These are phyloP conservation scores for Spencermartinsiella europaea DNA, from an alignment of 805 yeast genomes.

Conservation along the genomic window DNA sequence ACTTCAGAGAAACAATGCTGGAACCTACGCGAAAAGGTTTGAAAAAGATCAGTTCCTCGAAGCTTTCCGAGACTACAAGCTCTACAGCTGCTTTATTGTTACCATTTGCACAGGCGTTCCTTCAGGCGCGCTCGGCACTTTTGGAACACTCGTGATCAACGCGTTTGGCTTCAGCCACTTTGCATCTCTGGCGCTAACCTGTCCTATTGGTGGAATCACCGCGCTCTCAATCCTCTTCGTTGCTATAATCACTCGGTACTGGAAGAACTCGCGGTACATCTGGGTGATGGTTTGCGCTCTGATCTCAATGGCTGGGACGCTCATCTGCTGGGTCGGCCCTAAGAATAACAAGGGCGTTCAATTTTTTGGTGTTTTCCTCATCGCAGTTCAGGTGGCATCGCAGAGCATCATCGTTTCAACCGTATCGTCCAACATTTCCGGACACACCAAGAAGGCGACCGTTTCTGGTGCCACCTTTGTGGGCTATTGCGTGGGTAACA, in stretches of 20 bases:
- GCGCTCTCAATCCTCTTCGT: constrained; percentile 4
- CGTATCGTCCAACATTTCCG: constrained; percentile 44
- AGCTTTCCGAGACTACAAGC: constrained; percentile 42
- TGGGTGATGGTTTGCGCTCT: not conserved
- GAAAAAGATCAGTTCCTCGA: constrained; percentile 50
- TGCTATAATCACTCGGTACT: constrained; percentile 4
- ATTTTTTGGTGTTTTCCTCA: constrained; percentile 11
- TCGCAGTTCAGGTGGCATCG: constrained; percentile 14
- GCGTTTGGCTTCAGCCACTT: constrained; percentile 32
- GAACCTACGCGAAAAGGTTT: constrained; percentile 41
- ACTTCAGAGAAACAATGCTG: constrained; percentile 36
- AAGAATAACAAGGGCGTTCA: constrained; percentile 2
- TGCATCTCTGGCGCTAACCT: constrained; percentile 41
- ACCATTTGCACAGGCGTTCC: constrained; percentile 32
- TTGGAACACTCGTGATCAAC: constrained; percentile 39
- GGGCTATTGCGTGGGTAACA: constrained; percentile 58
- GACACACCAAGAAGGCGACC: constrained; percentile 49
- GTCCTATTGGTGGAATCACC: constrained; percentile 39
- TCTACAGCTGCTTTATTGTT: constrained; percentile 34
- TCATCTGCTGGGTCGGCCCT: constrained; percentile 10
- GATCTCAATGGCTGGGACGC: constrained; percentile 10
- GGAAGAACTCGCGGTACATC: constrained; percentile 3
- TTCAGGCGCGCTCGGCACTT: constrained; percentile 38
- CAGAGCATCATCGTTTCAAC: constrained; percentile 29
- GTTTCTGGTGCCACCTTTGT: constrained; percentile 51